Conservation (phyloP, 2,329 filamentous ascomycete species). For the Exophiala mesophila region DNA sequence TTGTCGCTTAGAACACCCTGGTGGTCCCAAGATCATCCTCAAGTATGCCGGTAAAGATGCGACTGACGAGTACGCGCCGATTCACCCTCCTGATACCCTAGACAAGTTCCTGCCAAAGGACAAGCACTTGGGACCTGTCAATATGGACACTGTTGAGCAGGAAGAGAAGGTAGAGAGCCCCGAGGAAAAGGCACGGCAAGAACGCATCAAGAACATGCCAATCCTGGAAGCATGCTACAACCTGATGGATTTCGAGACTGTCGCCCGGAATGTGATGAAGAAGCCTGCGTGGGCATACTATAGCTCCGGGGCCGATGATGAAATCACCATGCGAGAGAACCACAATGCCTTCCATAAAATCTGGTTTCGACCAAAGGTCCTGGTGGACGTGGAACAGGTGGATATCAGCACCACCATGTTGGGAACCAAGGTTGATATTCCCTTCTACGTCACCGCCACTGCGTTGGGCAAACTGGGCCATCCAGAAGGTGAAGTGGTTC, state of each 20-base stretch:
- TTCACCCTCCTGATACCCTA: constrained; percentile 82
- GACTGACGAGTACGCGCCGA: constrained; percentile 85
- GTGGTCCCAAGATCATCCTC: constrained; percentile 86
- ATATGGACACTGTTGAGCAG: constrained; percentile 60
- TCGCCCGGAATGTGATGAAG: constrained; percentile 88
- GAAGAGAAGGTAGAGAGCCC: constrained; percentile 56
- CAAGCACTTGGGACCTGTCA: constrained; percentile 84
- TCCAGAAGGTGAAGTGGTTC: constrained; percentile 80
- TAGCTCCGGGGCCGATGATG: constrained; percentile 84
- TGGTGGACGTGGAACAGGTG: constrained; percentile 83
- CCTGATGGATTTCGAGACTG: constrained; percentile 90
- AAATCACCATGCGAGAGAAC: constrained; percentile 94
- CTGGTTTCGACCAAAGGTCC: constrained; percentile 86
- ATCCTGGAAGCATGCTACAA: constrained; percentile 85
- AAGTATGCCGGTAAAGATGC: constrained; percentile 96
- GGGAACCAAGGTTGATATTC: constrained; percentile 73
- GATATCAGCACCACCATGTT: constrained; percentile 92
- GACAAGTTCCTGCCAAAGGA: constrained; percentile 73
- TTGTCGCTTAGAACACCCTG: constrained; percentile 65
- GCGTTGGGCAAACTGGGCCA: constrained; percentile 92
- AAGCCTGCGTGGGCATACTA: constrained; percentile 97
- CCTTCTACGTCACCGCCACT: constrained; percentile 95
- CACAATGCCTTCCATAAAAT: constrained; percentile 95
- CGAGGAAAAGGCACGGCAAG: constrained; percentile 67
- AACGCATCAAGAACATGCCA: constrained; percentile 71